Conservation (phyloP, 768 basidiomycete genomes). For the Cytidiella melzeri region DNA sequence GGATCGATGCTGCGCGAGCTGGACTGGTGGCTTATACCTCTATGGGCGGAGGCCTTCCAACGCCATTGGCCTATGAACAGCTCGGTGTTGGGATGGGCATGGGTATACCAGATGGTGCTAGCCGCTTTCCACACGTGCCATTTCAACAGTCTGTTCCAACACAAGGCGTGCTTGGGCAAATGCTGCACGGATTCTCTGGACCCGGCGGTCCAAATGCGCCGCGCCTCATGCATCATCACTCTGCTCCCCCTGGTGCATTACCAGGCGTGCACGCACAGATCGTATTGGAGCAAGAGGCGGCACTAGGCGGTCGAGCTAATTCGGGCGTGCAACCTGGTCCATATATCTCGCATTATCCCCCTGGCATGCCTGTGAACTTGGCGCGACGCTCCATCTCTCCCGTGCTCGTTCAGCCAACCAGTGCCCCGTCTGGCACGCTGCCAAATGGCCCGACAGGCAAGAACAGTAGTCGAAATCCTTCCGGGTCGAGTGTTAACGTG, state of each 20-base stretch:
- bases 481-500: background rate
- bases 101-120: constrained; percentile 14
- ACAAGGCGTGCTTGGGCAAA: constrained; percentile 8
- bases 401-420: constrained; percentile 16
- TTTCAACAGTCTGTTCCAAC: constrained; percentile 10
- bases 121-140: constrained; percentile 12
- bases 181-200: constrained; percentile 14
- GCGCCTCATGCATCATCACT: constrained; percentile 19
- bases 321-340: constrained; percentile 8
- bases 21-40: constrained; percentile 5
- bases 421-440: constrained; percentile 9
- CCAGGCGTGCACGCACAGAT: constrained; percentile 17
- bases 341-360: constrained; percentile 16
- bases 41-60: background rate
- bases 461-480: background rate
- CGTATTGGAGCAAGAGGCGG: constrained; percentile 21
- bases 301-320: constrained; percentile 12
- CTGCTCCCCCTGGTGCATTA: constrained; percentile 17
- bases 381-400: constrained; percentile 24
- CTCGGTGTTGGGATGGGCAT: constrained; percentile 15
- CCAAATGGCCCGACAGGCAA: constrained; percentile 2
- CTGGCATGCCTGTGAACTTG: constrained; percentile 11
- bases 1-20: constrained; percentile 13
- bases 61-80: constrained; percentile 15
- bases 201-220: constrained; percentile 8